Evolutionary conservation across 106 monocot species (phyloP), one percentile per base, ranked within the genome.

Genomic region (Triglochin maritima): DNA sequence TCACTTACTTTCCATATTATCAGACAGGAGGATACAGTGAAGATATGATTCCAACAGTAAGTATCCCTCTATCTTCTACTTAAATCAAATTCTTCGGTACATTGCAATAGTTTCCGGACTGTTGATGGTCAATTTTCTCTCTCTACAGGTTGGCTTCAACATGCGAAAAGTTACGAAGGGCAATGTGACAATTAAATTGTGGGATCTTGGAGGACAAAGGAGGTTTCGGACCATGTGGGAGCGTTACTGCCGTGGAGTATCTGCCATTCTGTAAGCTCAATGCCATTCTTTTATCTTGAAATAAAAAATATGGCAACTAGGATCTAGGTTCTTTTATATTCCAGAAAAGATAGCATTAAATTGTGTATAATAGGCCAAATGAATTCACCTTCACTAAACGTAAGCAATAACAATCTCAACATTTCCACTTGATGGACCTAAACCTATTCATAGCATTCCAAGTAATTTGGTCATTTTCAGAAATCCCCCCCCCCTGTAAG

Each of bases 91-190:
- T 16, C 57, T 29, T 13, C 9, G 1, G 46, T 46, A 47, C 45
- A 11, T 6, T 45, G 12, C 55, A 55, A 55, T 55, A 12, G 14
- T 55, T 55, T 55, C 10, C 55, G 10, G 55, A 12, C 14, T 47
- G 63, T 48, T 48, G 3, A 15, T 29, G 29, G 29, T 29, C 29
- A 29, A 29, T 0, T 6, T 49, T 49, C 6, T 17, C 4, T 64
- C 55, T n/a, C 45, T 46, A 59, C 62, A 95, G 94, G 94, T 90
- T 3, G 94, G 90, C 60, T 95, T 95, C 47, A 90, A 95, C 71
- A 95, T 95, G 94, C 90, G 87, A 3, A 95, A 90, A 83, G 94
- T 95, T 57, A 95, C 90, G 65, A 95, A 95, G 56, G 90, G 94
- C 69, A 95, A 95, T 80, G 94, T 94, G 15, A 94, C 94, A 29